These are phyloP conservation scores for Scheffersomyces titani DNA, from an alignment of 1,139 yeast genomes.

Conservation along the genomic window DNA sequence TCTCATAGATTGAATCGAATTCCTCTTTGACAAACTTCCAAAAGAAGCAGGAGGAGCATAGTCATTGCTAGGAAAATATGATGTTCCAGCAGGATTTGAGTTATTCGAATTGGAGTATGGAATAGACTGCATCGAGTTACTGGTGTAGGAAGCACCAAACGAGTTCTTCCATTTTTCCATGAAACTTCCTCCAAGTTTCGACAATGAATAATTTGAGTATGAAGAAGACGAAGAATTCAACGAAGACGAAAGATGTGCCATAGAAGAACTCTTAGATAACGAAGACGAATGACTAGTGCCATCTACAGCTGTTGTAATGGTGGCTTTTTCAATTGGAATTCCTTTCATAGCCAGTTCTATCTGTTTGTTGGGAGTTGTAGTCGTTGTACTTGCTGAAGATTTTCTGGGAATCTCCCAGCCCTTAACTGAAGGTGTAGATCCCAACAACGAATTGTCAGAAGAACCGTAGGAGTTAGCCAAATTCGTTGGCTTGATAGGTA, in stretches of 20 bases:
- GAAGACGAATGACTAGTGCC: constrained; percentile 14
- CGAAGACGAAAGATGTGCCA: constrained; percentile 47
- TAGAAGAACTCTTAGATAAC: constrained; percentile 38
- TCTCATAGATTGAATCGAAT: constrained; percentile 32
- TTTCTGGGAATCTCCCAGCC: constrained; percentile 51
- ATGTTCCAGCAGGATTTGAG: constrained; percentile 3
- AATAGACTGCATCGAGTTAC: neutral
- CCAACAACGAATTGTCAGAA: constrained; percentile 29
- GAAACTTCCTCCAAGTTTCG: constrained; percentile 47
- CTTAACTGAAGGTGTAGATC: constrained; percentile 29
- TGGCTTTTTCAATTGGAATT: constrained; percentile 23
- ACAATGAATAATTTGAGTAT: constrained; percentile 40
- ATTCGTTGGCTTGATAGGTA: constrained; percentile 26
- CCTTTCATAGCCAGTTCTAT: constrained; percentile 19
- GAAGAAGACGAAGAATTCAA: constrained; percentile 39
- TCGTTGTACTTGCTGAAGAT: constrained; percentile 24
- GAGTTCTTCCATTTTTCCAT: constrained; percentile 49
- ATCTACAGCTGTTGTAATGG: constrained; percentile 11
- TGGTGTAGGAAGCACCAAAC: constrained; percentile 15
- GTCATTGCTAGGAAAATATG: constrained; percentile 10
- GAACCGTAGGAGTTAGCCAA: constrained; percentile 19
- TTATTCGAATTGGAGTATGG: constrained; percentile 3
- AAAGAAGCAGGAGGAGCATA: constrained; percentile 16
- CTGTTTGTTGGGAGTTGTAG: constrained; percentile 13
- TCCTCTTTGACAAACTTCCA: constrained; percentile 25